Evolutionary conservation across 768 basidiomycete species (phyloP).

Genomic region (Leccinellum albellum): DNA sequence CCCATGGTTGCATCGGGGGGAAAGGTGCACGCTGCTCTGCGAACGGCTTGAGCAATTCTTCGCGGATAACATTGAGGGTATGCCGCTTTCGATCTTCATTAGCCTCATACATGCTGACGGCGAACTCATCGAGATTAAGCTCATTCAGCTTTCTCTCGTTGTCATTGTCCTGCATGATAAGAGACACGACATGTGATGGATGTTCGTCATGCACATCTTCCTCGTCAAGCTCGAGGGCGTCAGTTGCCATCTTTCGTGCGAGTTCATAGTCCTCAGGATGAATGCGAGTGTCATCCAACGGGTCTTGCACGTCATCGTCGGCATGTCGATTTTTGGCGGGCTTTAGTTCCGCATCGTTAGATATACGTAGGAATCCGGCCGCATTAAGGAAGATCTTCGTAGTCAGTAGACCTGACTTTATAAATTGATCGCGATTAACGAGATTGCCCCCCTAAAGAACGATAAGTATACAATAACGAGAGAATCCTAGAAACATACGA

Average conservation of each 20-base stretch:
- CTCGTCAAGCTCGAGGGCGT: slow-evolving; percentile 95
- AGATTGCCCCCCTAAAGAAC: slow-evolving; percentile 74
- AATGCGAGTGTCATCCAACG: slow-evolving; percentile 91
- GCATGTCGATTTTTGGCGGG: slow-evolving; percentile 54
- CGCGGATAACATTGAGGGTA: slow-evolving; percentile 82
- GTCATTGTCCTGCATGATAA: slow-evolving; percentile 81
- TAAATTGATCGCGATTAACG: slow-evolving; percentile 83
- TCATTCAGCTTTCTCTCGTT: slow-evolving; percentile 80
- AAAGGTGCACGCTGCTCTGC: slow-evolving; percentile 70
- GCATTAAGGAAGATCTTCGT: slow-evolving; percentile 91
- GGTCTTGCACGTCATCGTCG: slow-evolving; percentile 75
- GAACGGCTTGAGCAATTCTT: slow-evolving; percentile 79
- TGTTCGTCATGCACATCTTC: slow-evolving; percentile 93
- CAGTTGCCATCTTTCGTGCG: slow-evolving; percentile 97
- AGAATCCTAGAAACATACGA: slow-evolving; percentile 45
- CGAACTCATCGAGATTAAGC: slow-evolving; percentile 94
- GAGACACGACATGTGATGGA: slow-evolving; percentile 82
- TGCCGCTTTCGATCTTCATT: slow-evolving; percentile 85
- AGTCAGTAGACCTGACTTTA: slow-evolving; percentile 73
- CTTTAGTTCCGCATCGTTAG: slow-evolving; percentile 64
- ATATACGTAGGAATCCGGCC: slow-evolving; percentile 85
- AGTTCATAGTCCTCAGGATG: slow-evolving; percentile 98
- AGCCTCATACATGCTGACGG: slow-evolving; percentile 82
- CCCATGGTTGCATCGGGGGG: slow-evolving; percentile 62
- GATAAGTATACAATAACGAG: neutral